These are phyloP conservation scores for Malassezia globosa DNA, from an alignment of 1,284 basidiomycete genomes.

Conservation along the genomic window DNA sequence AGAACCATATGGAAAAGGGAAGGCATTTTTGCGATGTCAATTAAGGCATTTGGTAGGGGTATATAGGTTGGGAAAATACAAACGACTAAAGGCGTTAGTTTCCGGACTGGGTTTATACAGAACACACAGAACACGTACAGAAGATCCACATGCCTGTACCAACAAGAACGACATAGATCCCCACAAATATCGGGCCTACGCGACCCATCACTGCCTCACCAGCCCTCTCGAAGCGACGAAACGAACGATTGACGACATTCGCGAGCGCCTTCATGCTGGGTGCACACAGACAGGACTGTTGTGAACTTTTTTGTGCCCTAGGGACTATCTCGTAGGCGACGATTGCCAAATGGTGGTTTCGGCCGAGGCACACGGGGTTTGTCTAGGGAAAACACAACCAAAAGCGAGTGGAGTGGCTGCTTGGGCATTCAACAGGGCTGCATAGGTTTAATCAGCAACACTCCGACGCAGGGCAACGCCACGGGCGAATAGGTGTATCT, in stretches of 20 bases:
- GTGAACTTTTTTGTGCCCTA: too few relatives aligned
- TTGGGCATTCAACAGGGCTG: too few relatives aligned
- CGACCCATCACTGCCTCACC: constrained; percentile 6
- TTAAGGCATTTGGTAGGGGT: constrained; percentile 24
- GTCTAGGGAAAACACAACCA: too few relatives aligned
- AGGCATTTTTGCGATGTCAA: constrained; percentile 23
- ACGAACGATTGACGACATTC: constrained; percentile 5
- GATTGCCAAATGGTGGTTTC: too few relatives aligned
- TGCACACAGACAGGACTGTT: too few relatives aligned
- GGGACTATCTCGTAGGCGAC: too few relatives aligned
- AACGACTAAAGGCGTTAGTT: constrained; percentile 21
- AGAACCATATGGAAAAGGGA: constrained; percentile 33
- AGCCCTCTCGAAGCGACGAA: constrained; percentile 10
- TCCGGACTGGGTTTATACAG: too few relatives aligned
- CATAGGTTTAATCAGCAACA: too few relatives aligned
- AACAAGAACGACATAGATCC: constrained; percentile 13
- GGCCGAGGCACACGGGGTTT: too few relatives aligned
- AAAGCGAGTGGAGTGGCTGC: too few relatives aligned
- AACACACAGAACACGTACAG: constrained; percentile 2
- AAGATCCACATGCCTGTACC: constrained; percentile 12
- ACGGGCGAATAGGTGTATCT: too few relatives aligned
- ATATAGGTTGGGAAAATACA: constrained; percentile 26
- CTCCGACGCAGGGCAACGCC: too few relatives aligned
- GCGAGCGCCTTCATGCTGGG: constrained; percentile 7
- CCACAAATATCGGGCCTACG: constrained; percentile 9